These are phyloP conservation scores for Cynara cardunculus DNA, from an alignment of 129 eudicot genomes.

Conservation along the genomic window DNA sequence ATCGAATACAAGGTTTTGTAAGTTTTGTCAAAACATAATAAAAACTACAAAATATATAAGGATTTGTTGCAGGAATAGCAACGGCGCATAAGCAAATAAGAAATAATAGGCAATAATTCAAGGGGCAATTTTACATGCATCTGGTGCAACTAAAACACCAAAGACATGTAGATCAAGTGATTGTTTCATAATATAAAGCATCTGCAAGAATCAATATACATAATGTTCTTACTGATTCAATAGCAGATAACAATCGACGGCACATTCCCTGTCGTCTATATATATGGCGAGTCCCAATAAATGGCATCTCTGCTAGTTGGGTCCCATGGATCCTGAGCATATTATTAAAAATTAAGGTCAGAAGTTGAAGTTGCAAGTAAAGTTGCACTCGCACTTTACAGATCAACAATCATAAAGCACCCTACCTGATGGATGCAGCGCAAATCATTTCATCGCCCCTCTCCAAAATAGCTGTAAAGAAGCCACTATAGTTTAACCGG, in stretches of 20 bases:
- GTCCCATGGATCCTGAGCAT: constrained; percentile 73
- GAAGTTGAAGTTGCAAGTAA: not conserved
- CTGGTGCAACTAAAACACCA: too few relatives aligned
- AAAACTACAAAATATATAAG: not conserved
- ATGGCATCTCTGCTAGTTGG: constrained; percentile 97
- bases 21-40: not conserved
- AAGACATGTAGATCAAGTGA: not conserved
- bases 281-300: constrained; percentile 91
- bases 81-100: not conserved
- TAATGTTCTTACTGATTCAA: constrained; percentile 63
- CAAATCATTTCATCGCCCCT: constrained; percentile 87
- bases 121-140: too few relatives aligned
- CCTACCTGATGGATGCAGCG: constrained; percentile 94
- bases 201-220: not conserved
- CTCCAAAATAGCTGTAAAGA: constrained; percentile 80
- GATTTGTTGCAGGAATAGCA: not conserved
- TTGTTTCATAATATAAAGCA: not conserved
- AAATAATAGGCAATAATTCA: not conserved
- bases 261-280: constrained; percentile 99
- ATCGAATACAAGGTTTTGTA: not conserved
- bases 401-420: not conserved
- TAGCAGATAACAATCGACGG: constrained; percentile 69
- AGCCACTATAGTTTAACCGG: constrained; percentile 75
- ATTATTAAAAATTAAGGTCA: constrained; percentile 14
- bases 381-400: not conserved